These are phyloP conservation scores for Citrus australasica DNA, from an alignment of 345 rosid species.

Conservation along the genomic window DNA sequence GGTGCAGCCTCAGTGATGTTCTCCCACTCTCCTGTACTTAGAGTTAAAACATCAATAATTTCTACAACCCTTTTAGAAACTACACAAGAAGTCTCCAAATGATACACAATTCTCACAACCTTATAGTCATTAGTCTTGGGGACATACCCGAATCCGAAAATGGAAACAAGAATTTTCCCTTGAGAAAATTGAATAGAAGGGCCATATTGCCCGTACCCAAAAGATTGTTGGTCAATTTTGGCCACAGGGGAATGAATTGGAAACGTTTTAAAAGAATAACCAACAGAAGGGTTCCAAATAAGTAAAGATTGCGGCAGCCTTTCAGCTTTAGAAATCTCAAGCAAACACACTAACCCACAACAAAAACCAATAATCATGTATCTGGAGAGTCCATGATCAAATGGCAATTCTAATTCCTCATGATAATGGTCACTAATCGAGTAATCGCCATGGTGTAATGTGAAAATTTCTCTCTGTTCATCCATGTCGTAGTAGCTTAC, in stretches of 20 bases:
- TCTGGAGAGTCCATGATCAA: neutral
- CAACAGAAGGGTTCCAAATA: constrained; percentile 5
- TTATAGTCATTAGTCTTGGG: constrained; percentile 17
- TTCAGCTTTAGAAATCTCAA: neutral
- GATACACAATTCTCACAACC: constrained; percentile 29
- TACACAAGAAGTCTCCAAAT: neutral
- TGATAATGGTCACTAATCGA: neutral
- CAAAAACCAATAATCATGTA: neutral
- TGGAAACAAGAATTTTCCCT: neutral
- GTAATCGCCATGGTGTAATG: neutral
- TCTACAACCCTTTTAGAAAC: neutral
- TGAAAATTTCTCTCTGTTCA: neutral
- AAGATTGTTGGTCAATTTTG: neutral
- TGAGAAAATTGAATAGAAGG: neutral
- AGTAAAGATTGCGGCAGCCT: neutral
- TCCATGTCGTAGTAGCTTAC: neutral
- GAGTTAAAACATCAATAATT: constrained; percentile 26
- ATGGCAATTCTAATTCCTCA: neutral
- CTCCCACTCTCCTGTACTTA: constrained; percentile 26
- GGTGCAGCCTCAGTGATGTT: constrained; percentile 9
- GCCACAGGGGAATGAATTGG: neutral
- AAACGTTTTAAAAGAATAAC: neutral
- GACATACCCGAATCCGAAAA: constrained; percentile 20
- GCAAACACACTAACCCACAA: neutral
- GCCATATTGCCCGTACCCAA: neutral